A percentile compares a stretch with the other conserved stretches of the same genome.
Evolutionary conservation across 495 filamentous ascomycete genomes (phyloP).

Genomic region (Rostrohypoxylon terebratum): DNA sequence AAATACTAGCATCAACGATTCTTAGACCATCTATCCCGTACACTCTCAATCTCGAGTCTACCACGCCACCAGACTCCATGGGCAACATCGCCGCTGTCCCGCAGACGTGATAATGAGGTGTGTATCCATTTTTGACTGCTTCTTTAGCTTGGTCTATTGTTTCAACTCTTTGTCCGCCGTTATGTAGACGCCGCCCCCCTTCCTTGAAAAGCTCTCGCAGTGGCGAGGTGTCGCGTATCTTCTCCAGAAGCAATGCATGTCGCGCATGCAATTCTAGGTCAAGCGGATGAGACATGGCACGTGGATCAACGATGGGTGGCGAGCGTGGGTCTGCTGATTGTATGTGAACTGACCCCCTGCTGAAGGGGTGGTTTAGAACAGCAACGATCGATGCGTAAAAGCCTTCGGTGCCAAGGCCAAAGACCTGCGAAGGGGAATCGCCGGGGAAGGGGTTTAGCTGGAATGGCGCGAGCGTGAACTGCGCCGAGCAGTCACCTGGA

Average conservation of each 20-base stretch:
- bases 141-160: conserved; percentile 13
- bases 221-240: conserved; percentile 18
- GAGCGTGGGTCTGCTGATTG: conserved; percentile 12
- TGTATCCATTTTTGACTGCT: conserved; percentile 13
- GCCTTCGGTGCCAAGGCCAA: not conserved
- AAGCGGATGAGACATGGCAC: conserved; percentile 10
- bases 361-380: conserved; percentile 20
- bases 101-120: conserved; percentile 15
- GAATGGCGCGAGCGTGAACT: conserved; percentile 12
- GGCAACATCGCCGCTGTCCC: conserved; percentile 27
- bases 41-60: conserved; percentile 20
- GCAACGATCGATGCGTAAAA: conserved; percentile 13
- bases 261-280: conserved; percentile 22
- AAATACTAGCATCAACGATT: conserved; percentile 64
- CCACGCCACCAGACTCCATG: conserved; percentile 24
- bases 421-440: conserved; percentile 1
- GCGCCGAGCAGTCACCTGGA: conserved; percentile 6
- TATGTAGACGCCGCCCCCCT: conserved; percentile 15
- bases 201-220: conserved; percentile 17
- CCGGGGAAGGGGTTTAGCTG: conserved; percentile 12
- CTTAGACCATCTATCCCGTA: conserved; percentile 39
- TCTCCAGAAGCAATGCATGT: conserved; percentile 9
- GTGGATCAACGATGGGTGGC: conserved; percentile 4
- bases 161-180: conserved; percentile 12
- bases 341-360: conserved; percentile 16